Percentiles rank a stretch among this genome's conserved stretches.
These are phyloP conservation scores for Phyllosticta paracitricarpa DNA, from an alignment of 2,329 filamentous ascomycete genomes.

Conservation along the genomic window DNA sequence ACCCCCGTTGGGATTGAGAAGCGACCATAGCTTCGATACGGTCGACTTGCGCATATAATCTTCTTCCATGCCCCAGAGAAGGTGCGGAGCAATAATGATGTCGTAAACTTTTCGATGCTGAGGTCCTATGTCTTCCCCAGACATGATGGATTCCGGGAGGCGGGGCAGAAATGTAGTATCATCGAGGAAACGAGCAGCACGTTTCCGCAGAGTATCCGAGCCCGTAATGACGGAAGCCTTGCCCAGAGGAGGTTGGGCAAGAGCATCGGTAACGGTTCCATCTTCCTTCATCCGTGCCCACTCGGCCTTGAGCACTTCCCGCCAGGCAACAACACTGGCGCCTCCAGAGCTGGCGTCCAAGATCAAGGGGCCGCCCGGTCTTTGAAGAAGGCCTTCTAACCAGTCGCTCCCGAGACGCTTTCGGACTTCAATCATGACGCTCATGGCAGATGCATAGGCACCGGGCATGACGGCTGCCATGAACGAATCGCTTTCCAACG, in stretches of 20 bases:
- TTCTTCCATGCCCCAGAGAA: slow-evolving; percentile 65
- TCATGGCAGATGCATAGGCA: slow-evolving; percentile 58
- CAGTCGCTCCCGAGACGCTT: slow-evolving; percentile 62
- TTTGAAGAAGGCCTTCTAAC: slow-evolving; percentile 54
- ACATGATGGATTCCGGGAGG: slow-evolving; percentile 74
- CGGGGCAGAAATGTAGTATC: slow-evolving; percentile 89
- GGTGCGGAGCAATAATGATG: slow-evolving; percentile 80
- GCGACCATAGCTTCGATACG: slow-evolving; percentile 78
- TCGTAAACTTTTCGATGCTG: slow-evolving; percentile 67
- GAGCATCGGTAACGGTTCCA: slow-evolving; percentile 12
- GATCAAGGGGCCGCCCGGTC: slow-evolving; percentile 52
- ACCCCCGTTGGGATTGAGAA: slow-evolving; percentile 75
- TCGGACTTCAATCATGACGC: slow-evolving; percentile 61
- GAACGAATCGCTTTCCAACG: slow-evolving; percentile 67
- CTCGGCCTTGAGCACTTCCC: slow-evolving; percentile 69
- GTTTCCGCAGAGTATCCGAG: slow-evolving; percentile 62
- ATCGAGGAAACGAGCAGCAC: slow-evolving; percentile 66
- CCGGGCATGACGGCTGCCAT: slow-evolving; percentile 60
- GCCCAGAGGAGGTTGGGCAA: slow-evolving; percentile 43
- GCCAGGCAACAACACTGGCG: slow-evolving; percentile 63
- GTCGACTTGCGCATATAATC: slow-evolving; percentile 62
- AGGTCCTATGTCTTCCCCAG: slow-evolving; percentile 34
- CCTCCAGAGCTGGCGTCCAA: slow-evolving; percentile 68
- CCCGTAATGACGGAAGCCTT: slow-evolving; percentile 75
- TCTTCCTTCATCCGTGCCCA: slow-evolving; percentile 57